A percentile compares a stretch with the other conserved stretches of the same genome.
Conservation (phyloP, 129 eudicot species). For the sunflower (Helianthus annuus) region DNA sequence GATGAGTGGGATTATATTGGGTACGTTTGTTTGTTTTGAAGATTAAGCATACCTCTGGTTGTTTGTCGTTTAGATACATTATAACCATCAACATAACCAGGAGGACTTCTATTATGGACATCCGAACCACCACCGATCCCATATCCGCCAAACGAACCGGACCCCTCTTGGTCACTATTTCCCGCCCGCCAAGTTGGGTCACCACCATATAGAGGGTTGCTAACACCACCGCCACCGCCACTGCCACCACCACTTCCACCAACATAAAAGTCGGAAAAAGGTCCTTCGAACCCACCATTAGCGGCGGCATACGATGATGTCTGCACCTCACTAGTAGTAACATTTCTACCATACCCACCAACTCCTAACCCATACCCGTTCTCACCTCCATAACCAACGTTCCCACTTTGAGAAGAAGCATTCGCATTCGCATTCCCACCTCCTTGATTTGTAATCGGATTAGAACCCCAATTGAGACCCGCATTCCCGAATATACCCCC, state of each 20-base stretch:
- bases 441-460: constrained; percentile 46
- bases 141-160: constrained; percentile 59
- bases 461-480: constrained; percentile 56
- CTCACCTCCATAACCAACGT: constrained; percentile 61
- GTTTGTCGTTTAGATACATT: constrained; percentile 49
- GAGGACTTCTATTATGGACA: constrained; percentile 43
- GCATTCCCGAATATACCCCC: constrained; percentile 50
- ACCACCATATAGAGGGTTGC: constrained; percentile 52
- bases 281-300: constrained; percentile 58
- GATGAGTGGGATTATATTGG: no score
- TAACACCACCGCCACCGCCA: constrained; percentile 35
- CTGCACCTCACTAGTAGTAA: constrained; percentile 37
- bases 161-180: constrained; percentile 52
- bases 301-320: constrained; percentile 41
- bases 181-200: constrained; percentile 66
- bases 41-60: constrained; percentile 49
- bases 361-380: constrained; percentile 43
- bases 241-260: constrained; percentile 33
- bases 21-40: neutral
- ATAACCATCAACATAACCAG: constrained; percentile 63
- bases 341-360: constrained; percentile 59
- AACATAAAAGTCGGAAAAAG: constrained; percentile 58
- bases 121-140: constrained; percentile 56
- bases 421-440: constrained; percentile 43
- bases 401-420: constrained; percentile 44